Base-by-base conservation (phyloP, 495 filamentous ascomycete genomes). In the Penicillium simplicissimum region DNA sequence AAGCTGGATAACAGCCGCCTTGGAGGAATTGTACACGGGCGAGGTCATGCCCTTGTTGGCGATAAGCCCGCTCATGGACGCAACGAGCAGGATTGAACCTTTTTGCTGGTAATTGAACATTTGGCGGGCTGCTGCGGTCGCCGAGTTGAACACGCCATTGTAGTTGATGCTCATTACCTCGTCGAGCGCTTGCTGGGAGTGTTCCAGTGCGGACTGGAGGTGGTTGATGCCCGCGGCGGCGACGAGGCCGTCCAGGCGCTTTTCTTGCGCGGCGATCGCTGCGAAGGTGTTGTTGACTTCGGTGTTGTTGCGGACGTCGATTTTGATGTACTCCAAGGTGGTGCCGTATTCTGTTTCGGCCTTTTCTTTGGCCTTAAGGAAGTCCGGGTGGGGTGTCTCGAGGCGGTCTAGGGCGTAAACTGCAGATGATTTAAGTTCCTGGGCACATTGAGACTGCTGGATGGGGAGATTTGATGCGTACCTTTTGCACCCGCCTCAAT, bases 211-310 rank as follows among this genome's bases (percentile, higher is more conserved):
- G 5, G 81, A 68, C 9, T 87, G 87, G 65, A 91, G 86, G 68
- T 92, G 88, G 71, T 92, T 88, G 67, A 91, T 88, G 8, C 88
- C 89, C 3, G 90, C 91, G 11, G 90, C 90, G n/a, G 90, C 90
- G 61, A 96, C 85, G 33, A 95, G 72, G 1, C 92, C 92, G 68
- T 95, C 90, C 14, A 95, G 64, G 4, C 86, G 82, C 37, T 78
- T 52, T 60, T 86, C 67, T 53, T 81, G 72, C 4, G 75, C 70
- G 0, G 85, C 84, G 60, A 91, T 90, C 4, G 66, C 56, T 10
- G 70, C 72, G 35, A 90, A 83, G 17, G 81, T 67, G 38, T 60
- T 58, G 64, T 89, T 81, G 3, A 91, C 79, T 28, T 80, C 69
- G 2, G 67, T 55, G n/a, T 74, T 75, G 66, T 91, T 77, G 43